phyloP scores from a whole-genome alignment of 805 yeast species.

The Saccharomycopsis fibuligera region DNA sequence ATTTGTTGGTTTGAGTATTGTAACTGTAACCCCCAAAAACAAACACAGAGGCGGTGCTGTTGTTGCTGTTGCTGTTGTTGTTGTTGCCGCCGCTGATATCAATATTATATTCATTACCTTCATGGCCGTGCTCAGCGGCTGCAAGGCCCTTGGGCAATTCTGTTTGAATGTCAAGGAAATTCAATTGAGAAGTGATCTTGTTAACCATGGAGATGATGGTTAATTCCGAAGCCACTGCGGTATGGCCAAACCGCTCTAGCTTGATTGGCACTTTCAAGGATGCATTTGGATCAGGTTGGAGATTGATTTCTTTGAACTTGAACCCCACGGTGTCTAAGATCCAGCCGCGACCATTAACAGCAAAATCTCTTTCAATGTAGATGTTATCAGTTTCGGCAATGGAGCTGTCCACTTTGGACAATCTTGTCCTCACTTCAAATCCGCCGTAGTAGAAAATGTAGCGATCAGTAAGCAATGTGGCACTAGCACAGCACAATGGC shows the following conservation, averaged over 20 bases:
- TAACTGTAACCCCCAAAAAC: conserved; percentile 15
- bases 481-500: conserved; percentile 42
- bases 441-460: conserved; percentile 70
- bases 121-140: not conserved
- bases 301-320: conserved; percentile 36
- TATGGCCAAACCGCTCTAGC: conserved; percentile 19
- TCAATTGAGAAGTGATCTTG: not conserved
- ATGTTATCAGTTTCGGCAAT: conserved; percentile 15
- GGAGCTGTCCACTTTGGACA: conserved; percentile 22
- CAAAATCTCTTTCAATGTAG: conserved; percentile 35
- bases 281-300: conserved; percentile 7
- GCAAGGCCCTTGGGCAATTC: conserved; percentile 1
- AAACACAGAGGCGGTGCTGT: not conserved
- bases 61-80: not conserved
- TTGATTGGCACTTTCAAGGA: conserved; percentile 5
- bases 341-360: conserved; percentile 48
- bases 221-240: conserved; percentile 7
- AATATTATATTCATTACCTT: not conserved
- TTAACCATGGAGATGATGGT: not conserved
- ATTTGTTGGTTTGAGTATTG: conserved; percentile 1
- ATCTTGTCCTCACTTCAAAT: conserved; percentile 37
- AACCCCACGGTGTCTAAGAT: conserved; percentile 48
- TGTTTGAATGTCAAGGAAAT: not conserved
- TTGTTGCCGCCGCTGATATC: not conserved
- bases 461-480: conserved; percentile 45